Evolutionary conservation across 352 stramenopile species (phyloP), one percentile per base, ranked within the genome.

Genomic region (Phytophthora citrophthora): DNA sequence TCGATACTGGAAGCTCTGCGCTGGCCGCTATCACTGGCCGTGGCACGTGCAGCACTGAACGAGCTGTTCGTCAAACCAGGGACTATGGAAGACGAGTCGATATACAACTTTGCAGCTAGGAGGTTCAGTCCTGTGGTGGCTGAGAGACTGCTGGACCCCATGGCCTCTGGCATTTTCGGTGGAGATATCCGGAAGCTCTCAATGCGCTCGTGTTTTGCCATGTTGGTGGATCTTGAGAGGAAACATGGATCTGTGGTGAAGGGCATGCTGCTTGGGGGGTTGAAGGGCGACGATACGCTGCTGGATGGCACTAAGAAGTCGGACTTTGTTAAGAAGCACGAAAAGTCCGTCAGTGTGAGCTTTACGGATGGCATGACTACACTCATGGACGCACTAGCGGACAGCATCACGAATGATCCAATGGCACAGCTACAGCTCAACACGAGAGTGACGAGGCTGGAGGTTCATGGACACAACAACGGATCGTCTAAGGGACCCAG

Each of bases 91-190:
- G 89, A 96, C 45, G 88, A 97, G 62, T 91, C 83, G 1, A 72
- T 96, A 24, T 92, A 95, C 67, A 77, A 79, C n/a, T 97, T 96
- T 49, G 78, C 86, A 0, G 54, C 70, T 6, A 77, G 89, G 24
- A 76, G 88, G 20, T 96, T 97, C 61, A 92, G 85, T 55, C 76
- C 83, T 1, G 52, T 92, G 7, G 79, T 97, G 15, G 89, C 89
- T 0, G 82, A 97, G 53, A 72, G 70, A 3, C 76, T 97, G 27
- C 58, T 94, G 52, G 89, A 97, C 59, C 83, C 89, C 8, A 80
- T 97, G 57, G 65, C 74, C 5, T 94, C 85, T 5, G 89, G 89
- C 4, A 97, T 97, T 68, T 97, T 94, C 58, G 86, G 83, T n/a
- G 89, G 89, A 27, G 86, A 96, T 54, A 91, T 94, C 61, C 70